Base-by-base conservation (phyloP, 169 alveolate species). In the Babesia bovis region DNA sequence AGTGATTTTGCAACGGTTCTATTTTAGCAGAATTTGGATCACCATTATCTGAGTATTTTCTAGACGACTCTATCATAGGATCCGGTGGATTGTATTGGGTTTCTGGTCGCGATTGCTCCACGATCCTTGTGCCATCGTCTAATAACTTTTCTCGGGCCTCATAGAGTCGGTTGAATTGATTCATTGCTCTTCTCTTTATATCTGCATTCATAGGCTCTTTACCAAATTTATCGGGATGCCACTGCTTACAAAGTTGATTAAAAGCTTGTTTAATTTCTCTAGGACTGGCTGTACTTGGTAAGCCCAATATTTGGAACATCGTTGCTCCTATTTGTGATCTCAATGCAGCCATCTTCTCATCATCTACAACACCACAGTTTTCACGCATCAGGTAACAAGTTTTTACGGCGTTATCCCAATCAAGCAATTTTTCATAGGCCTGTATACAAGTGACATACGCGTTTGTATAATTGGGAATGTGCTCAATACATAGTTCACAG, bases 141-240 rank as follows among this genome's bases (percentile, higher is more conserved):
- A 87, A 30, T 28, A 87, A 53, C 38, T 74, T 53, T 15, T 87
- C 89, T 15, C 89, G 72, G 0, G 93, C 93, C 36, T 87, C 86
- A 55, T 71, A 84, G 13, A 87, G 55, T 21, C 85, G 60, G 70
- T 87, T 87, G 63, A 87, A 87, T 25, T 87, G 93, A 55, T 83
- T 83, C 40, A 69, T 84, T 38, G 83, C 81, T 15, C 93, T 66
- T 40, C 77, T 60, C 66, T 74, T 83, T 19, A 87, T 71, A 44
- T 87, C 90, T 1, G 58, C 75, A 49, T 84, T 59, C 19, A 50
- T 66, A 0, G 51, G 30, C 28, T 87, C 66, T 17, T 69, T 50
- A 4, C 89, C 85, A 30, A 78, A 53, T 47, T 87, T 87, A 57
- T 87, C 93, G 6, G 93, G 93, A 66, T 87, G 93, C 93, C 93